A percentile compares a stretch with the other conserved stretches of the same genome.
phyloP scores from a whole-genome alignment of 1,139 yeast genomes.

The Candida tropicalis region DNA sequence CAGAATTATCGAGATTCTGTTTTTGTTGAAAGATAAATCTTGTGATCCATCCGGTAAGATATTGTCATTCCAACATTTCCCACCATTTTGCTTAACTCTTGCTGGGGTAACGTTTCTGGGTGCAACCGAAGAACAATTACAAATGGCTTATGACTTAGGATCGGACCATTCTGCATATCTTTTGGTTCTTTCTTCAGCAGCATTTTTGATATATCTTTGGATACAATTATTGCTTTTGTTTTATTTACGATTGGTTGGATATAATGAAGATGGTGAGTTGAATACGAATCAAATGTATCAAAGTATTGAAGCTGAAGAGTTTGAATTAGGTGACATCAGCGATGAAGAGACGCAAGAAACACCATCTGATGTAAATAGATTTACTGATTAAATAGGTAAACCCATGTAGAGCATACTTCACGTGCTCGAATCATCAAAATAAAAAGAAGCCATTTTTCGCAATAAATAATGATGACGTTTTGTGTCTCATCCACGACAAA shows the following conservation, averaged over 20 bases:
- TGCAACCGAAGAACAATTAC: slow-evolving; percentile 87
- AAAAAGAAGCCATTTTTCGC: no score
- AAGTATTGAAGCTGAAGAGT: slow-evolving; percentile 28
- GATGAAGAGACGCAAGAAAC: slow-evolving; percentile 21
- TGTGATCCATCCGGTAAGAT: slow-evolving; percentile 50
- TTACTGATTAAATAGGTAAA: no score
- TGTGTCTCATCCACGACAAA: no score
- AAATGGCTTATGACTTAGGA: slow-evolving; percentile 68
- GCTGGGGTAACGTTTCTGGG: slow-evolving; percentile 86
- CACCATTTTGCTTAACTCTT: slow-evolving; percentile 77
- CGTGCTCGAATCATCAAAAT: no score
- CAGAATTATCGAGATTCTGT: slow-evolving; percentile 76
- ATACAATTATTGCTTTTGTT: slow-evolving; percentile 56
- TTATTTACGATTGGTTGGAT: slow-evolving; percentile 57
- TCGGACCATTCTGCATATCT: slow-evolving; percentile 86
- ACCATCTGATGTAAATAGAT: slow-evolving; percentile 1
- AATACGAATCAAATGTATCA: slow-evolving; percentile 15
- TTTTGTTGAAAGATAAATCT: slow-evolving; percentile 62
- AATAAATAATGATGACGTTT: no score
- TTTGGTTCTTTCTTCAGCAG: slow-evolving; percentile 71
- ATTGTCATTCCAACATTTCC: slow-evolving; percentile 75
- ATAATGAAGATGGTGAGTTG: slow-evolving; percentile 43
- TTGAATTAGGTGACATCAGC: slow-evolving; percentile 37
- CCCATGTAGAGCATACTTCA: no score
- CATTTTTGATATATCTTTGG: slow-evolving; percentile 73